Percentiles rank a stretch among this genome's conserved stretches.
Conservation (phyloP, 2,329 filamentous ascomycete genomes). For the Lanzia echinophila region DNA sequence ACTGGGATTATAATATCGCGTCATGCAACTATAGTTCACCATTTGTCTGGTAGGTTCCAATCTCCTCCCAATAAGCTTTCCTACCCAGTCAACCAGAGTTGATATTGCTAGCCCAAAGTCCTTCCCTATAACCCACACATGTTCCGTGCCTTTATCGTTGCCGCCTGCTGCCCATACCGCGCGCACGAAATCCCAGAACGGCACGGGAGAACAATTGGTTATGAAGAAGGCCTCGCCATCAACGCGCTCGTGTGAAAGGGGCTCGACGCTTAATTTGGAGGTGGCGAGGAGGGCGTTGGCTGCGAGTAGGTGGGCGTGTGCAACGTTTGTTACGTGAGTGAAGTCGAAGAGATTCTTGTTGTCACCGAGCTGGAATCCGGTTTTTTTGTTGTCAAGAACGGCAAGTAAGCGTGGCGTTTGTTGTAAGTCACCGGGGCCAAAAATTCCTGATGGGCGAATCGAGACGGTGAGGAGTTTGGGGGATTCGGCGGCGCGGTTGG, state of each 20-base stretch:
- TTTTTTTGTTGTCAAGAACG: slow-evolving; percentile 60
- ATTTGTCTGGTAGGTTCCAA: slow-evolving; percentile 42
- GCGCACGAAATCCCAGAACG: slow-evolving; percentile 85
- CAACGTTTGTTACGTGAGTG: slow-evolving; percentile 62
- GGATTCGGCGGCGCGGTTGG: slow-evolving; percentile 52
- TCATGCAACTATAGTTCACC: slow-evolving; percentile 64
- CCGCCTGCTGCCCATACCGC: slow-evolving; percentile 60
- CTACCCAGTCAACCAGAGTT: slow-evolving; percentile 45
- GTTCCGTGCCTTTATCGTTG: slow-evolving; percentile 42
- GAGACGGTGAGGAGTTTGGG: slow-evolving; percentile 64
- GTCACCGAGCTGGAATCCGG: slow-evolving; percentile 74
- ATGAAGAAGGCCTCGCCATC: slow-evolving; percentile 87
- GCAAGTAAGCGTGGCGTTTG: slow-evolving; percentile 67
- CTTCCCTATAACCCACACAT: slow-evolving; percentile 49
- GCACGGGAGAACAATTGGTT: slow-evolving; percentile 76
- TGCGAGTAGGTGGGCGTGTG: slow-evolving; percentile 78
- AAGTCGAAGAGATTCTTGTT: slow-evolving; percentile 65
- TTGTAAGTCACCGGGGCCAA: slow-evolving; percentile 82
- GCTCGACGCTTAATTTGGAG: slow-evolving; percentile 38
- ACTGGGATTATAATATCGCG: slow-evolving; percentile 67
- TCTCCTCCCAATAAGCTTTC: slow-evolving; percentile 42
- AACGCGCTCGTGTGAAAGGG: slow-evolving; percentile 65
- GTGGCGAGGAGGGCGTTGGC: slow-evolving; percentile 43
- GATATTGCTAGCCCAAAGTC: slow-evolving; percentile 40
- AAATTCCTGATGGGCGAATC: slow-evolving; percentile 81